Base-by-base conservation (phyloP, 768 basidiomycete species). In the Multifurca ochricompacta region DNA sequence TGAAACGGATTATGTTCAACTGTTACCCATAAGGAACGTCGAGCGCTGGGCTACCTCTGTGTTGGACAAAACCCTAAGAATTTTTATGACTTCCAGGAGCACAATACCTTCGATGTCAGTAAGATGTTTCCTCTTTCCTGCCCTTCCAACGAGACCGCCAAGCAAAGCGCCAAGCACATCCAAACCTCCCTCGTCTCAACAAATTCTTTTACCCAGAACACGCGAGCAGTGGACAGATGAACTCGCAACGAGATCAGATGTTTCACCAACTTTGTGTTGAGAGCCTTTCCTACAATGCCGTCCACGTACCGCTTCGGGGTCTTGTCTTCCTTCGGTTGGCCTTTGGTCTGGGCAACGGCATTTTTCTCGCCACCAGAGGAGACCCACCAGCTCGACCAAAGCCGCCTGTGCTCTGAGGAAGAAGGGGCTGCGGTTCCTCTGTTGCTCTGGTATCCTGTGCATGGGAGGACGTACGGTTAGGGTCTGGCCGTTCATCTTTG, bases 231-330 rank as follows among this genome's bases (percentile, higher is more conserved):
- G 2, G 91, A 89, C 1, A 96, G 72, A 63, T 91, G 87, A 0
- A 93, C 87, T 3, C 92, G 82, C 16, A 97, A 73, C 1, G 85
- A 81, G 39, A 91, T 85, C 2, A 96, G 71, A 62, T 88, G 82
- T 64, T 88, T 91, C 47, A 79, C 74, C 25, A 92, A 74, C 63
- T 79, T 82, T 35, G 76, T 69, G 60, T 85, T 82, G 8, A 73
- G 69, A 4, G 73, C 60, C 61, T 76, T 87, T 46, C 73, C 73
- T 48, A 76, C 77, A 49, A 92, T 72, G 10, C 75, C 73, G 44
- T 82, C 76, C 35, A 83, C 80, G 68, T 86, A 88, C 71, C 77
- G 79, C 60, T 72, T 77, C 6, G 82, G 77, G 1, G 80, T 71
- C 61, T 77, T 74, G 32, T 63, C 64, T 25, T 70, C 68, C 54